These are phyloP conservation scores for Sesbania bispinosa DNA, from an alignment of 306 rosid species.

Conservation along the genomic window DNA sequence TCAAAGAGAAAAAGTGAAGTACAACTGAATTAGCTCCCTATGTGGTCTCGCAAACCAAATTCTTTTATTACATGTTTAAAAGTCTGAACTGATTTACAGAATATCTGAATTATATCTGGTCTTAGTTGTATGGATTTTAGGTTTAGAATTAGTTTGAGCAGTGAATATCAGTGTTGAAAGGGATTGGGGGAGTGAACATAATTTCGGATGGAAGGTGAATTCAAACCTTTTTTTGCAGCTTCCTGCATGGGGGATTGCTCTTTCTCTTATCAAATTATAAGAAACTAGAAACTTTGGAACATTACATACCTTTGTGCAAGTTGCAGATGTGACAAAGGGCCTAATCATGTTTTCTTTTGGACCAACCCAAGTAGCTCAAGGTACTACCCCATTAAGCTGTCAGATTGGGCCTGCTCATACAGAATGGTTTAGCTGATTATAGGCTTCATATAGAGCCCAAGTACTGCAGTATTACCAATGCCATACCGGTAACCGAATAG, in stretches of 20 bases:
- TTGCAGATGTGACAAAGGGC: background rate
- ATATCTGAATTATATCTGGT: no score
- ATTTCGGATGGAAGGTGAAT: background rate
- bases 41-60: no score
- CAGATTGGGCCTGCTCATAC: background rate
- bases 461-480: background rate
- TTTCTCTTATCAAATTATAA: background rate
- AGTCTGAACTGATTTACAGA: no score
- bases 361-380: background rate
- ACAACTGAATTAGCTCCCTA: no score
- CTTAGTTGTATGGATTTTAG: no score
- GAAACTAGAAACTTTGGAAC: background rate
- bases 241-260: background rate
- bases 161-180: conserved; percentile 9
- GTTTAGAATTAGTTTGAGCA: no score
- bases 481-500: background rate
- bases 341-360: background rate
- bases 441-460: background rate
- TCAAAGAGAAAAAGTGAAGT: no score
- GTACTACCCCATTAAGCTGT: background rate
- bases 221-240: background rate
- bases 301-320: background rate
- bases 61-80: no score
- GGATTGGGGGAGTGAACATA: conserved; percentile 22
- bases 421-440: background rate